Evolutionary conservation across 2,329 filamentous ascomycete genomes (phyloP).

Genomic region (Verticillium tricorpus): DNA sequence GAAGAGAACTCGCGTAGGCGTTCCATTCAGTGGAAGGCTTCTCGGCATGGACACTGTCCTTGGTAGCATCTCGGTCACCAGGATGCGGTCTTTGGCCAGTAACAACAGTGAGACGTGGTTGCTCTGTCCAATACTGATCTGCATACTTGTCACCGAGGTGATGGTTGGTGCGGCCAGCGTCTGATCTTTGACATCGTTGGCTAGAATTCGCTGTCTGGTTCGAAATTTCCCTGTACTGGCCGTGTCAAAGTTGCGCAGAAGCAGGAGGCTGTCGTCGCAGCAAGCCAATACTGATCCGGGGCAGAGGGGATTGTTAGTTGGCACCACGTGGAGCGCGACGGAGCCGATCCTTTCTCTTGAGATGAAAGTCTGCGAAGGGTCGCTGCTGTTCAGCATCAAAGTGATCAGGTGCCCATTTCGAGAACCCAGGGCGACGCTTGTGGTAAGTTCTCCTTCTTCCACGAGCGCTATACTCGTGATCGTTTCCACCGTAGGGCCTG

Average conservation of each 20-base stretch:
- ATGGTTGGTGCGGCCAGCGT: slow-evolving; percentile 42
- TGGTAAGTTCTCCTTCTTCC: slow-evolving; percentile 18
- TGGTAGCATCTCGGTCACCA: slow-evolving; percentile 48
- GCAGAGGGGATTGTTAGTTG: slow-evolving; percentile 8
- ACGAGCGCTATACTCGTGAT: slow-evolving; percentile 40
- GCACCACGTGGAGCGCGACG: slow-evolving; percentile 29
- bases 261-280: slow-evolving; percentile 42
- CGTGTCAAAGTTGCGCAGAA: slow-evolving; percentile 35
- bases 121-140: slow-evolving; percentile 28
- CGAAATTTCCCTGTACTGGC: slow-evolving; percentile 24
- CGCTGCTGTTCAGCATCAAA: slow-evolving; percentile 19
- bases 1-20: slow-evolving; percentile 49
- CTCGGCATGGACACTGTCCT: slow-evolving; percentile 44
- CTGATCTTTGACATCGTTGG: slow-evolving; percentile 43
- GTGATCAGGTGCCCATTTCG: slow-evolving; percentile 48
- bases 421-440: slow-evolving; percentile 40
- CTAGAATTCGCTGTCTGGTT: slow-evolving; percentile 43
- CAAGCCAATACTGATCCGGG: slow-evolving; percentile 33
- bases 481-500: slow-evolving; percentile 4
- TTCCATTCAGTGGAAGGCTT: slow-evolving; percentile 40
- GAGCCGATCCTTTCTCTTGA: slow-evolving; percentile 28
- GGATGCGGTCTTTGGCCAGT: slow-evolving; percentile 42
- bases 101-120: slow-evolving; percentile 43
- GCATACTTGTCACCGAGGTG: slow-evolving; percentile 40
- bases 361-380: slow-evolving; percentile 19